Conservation (phyloP, 768 basidiomycete genomes). For the Boletales sp. region DNA sequence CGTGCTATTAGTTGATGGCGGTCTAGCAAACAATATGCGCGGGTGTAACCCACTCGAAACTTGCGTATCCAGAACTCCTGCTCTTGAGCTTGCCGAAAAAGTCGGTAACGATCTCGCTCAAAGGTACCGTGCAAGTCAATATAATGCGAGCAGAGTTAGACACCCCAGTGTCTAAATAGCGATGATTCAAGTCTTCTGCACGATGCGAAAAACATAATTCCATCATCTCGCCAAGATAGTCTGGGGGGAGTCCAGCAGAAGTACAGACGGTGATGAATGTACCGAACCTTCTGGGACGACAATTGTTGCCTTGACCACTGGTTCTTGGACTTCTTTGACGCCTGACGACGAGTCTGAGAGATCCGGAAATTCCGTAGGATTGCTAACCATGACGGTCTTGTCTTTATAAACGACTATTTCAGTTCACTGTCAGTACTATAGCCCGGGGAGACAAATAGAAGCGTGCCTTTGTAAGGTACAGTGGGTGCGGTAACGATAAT, state of each 20-base stretch:
- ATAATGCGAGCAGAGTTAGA: conserved; percentile 57
- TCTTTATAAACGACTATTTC: conserved; percentile 68
- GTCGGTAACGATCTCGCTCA: conserved; percentile 90
- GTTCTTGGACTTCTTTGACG: conserved; percentile 83
- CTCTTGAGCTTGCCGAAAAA: conserved; percentile 96
- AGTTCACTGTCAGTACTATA: not conserved
- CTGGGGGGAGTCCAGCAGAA: conserved; percentile 34
- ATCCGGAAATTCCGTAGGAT: conserved; percentile 96
- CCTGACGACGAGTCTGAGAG: conserved; percentile 53
- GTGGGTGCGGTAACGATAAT: conserved; percentile 95
- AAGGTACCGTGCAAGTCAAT: conserved; percentile 77
- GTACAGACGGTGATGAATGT: not conserved
- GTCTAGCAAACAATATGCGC: not conserved
- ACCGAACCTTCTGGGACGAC: conserved; percentile 84
- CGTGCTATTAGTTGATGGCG: conserved; percentile 4
- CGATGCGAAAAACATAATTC: conserved; percentile 85
- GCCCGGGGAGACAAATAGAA: not conserved
- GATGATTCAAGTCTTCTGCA: conserved; percentile 78
- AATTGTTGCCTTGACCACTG: conserved; percentile 89
- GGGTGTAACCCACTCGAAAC: conserved; percentile 69
- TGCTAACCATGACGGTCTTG: conserved; percentile 67
- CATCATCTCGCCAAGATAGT: conserved; percentile 96
- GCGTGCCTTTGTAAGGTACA: conserved; percentile 82
- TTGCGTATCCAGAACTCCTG: conserved; percentile 86
- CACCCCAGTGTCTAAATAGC: conserved; percentile 66